A percentile compares a stretch with the other conserved stretches of the same genome.
These are phyloP conservation scores for Suillus spraguei DNA, from an alignment of 768 basidiomycete species.

Conservation along the genomic window DNA sequence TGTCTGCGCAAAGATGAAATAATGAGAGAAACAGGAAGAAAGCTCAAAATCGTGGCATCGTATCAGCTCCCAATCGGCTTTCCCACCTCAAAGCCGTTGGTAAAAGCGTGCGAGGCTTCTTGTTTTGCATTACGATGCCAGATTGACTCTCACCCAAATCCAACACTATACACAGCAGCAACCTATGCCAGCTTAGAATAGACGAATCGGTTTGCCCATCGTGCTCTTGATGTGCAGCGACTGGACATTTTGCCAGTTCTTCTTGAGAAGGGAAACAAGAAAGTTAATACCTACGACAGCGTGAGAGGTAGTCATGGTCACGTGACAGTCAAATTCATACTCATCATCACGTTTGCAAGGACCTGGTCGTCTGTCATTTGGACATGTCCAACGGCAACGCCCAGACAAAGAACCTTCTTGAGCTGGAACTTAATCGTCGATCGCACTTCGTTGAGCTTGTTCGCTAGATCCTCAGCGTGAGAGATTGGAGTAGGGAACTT, in stretches of 20 bases:
- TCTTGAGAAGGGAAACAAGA: constrained; percentile 98
- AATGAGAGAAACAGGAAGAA: constrained; percentile 21
- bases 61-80: constrained; percentile 93
- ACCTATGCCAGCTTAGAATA: constrained; percentile 62
- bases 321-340: constrained; percentile 44
- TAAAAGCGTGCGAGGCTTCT: constrained; percentile 98
- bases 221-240: constrained; percentile 98
- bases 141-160: constrained; percentile 23
- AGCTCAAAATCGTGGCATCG: constrained; percentile 33
- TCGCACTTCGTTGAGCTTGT: constrained; percentile 93
- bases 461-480: constrained; percentile 84
- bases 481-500: constrained; percentile 99
- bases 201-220: constrained; percentile 97
- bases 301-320: constrained; percentile 10
- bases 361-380: constrained; percentile 98
- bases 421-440: constrained; percentile 99
- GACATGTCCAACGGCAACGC: constrained; percentile 97
- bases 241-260: constrained; percentile 99
- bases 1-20: neutral
- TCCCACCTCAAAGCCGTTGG: constrained; percentile 78
- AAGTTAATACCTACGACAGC: constrained; percentile 90
- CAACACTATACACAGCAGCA: constrained; percentile 9
- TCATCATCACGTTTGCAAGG: constrained; percentile 95
- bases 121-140: constrained; percentile 79
- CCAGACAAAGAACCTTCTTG: constrained; percentile 98